Conservation (phyloP, 129 eudicot genomes). For the Erigeron canadensis region DNA sequence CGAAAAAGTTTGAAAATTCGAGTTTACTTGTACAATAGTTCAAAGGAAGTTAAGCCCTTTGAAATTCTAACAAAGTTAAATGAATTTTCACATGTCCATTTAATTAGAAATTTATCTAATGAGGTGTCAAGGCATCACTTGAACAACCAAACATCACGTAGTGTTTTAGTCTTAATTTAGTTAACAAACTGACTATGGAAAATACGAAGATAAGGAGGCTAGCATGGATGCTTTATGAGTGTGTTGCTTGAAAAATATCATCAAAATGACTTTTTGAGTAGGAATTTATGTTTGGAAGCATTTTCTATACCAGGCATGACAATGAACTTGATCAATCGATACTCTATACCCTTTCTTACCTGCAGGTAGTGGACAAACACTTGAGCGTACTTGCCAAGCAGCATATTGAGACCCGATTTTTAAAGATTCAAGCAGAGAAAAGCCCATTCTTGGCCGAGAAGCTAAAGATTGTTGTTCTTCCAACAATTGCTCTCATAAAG, state of each 20-base stretch:
- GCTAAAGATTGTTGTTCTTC: constrained; percentile 86
- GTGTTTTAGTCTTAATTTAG: neutral
- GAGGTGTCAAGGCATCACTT: no score
- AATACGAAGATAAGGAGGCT: neutral
- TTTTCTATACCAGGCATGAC: neutral
- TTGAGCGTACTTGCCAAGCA: constrained; percentile 79
- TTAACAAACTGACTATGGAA: neutral
- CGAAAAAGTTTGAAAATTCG: no score
- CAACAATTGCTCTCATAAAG: constrained; percentile 89
- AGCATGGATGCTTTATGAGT: neutral
- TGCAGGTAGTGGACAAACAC: constrained; percentile 97
- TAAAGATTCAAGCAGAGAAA: constrained; percentile 93
- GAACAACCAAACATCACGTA: neutral
- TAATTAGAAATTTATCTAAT: no score
- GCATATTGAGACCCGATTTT: constrained; percentile 90
- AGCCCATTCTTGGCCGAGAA: constrained; percentile 88
- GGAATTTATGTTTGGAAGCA: neutral
- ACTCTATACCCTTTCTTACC: neutral
- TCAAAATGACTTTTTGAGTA: neutral
- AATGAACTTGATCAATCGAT: neutral
- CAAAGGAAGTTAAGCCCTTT: no score
- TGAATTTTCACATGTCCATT: no score
- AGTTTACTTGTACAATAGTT: no score
- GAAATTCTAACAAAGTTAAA: no score
- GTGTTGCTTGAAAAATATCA: neutral